A percentile compares a stretch with the other conserved stretches of the same genome.
These are phyloP conservation scores for Boletus rufocinnamomeus DNA, from an alignment of 768 basidiomycete genomes.

Conservation along the genomic window DNA sequence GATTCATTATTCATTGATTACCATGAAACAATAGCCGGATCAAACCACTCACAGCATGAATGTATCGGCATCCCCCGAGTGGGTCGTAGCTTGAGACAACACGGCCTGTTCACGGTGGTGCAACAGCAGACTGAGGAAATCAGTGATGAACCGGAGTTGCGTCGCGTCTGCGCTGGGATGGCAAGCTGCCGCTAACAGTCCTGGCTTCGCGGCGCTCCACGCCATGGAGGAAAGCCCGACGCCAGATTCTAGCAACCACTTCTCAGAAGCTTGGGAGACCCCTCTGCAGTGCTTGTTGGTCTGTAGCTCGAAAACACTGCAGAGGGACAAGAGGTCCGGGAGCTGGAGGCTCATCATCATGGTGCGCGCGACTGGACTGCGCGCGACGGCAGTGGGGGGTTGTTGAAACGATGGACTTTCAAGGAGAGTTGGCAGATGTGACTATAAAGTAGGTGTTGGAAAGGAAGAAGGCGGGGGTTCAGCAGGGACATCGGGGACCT, in stretches of 20 bases:
- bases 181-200: conserved; percentile 59
- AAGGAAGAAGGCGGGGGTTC: conserved; percentile 4
- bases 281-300: conserved; percentile 31
- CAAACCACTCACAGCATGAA: conserved; percentile 26
- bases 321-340: conserved; percentile 30
- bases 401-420: neutral
- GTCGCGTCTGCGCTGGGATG: conserved; percentile 58
- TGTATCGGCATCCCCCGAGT: conserved; percentile 7
- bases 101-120: conserved; percentile 37
- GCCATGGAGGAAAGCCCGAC: conserved; percentile 22
- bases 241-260: conserved; percentile 29
- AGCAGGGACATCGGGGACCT: neutral
- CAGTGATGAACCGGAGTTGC: conserved; percentile 54
- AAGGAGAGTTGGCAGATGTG: neutral
- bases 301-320: conserved; percentile 29
- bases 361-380: conserved; percentile 7
- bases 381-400: conserved; percentile 1
- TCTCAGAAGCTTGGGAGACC: conserved; percentile 33
- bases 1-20: conserved; percentile 1
- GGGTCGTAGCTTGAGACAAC: conserved; percentile 6
- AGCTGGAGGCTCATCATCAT: conserved; percentile 33
- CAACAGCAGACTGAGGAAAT: conserved; percentile 49
- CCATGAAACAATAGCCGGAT: neutral
- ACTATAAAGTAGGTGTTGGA: conserved; percentile 11
- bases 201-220: conserved; percentile 40